A percentile compares a stretch with the other conserved stretches of the same genome.
Evolutionary conservation across 805 yeast genomes (phyloP).

Genomic region (Vanderwaltozyma verrucispora): DNA sequence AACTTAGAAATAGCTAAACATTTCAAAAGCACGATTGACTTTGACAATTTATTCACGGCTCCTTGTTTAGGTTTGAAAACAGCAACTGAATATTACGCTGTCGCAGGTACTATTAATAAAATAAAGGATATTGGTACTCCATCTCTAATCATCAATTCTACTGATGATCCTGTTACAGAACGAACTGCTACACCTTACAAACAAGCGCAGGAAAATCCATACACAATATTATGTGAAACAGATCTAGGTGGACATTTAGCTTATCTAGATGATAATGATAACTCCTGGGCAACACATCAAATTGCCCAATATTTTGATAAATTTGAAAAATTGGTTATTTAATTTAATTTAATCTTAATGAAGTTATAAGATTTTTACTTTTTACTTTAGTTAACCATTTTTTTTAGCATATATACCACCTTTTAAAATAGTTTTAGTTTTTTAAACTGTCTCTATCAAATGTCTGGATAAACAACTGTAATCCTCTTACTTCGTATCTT

Average conservation of each 20-base stretch:
- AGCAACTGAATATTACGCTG: slow-evolving; percentile 53
- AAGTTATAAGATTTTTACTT: too few species aligned
- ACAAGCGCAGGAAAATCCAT: slow-evolving; percentile 48
- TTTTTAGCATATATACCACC: too few species aligned
- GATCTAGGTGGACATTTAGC: slow-evolving; percentile 68
- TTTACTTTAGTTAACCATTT: too few species aligned
- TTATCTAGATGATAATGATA: slow-evolving; percentile 33
- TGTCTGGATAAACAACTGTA: too few species aligned
- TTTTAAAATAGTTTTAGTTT: too few species aligned
- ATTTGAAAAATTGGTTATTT: slow-evolving; percentile 28
- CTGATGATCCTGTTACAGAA: slow-evolving; percentile 56
- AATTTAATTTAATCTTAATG: not conserved
- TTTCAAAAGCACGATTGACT: slow-evolving; percentile 38
- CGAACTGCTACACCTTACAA: slow-evolving; percentile 38
- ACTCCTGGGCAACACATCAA: slow-evolving; percentile 39
- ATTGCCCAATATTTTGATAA: slow-evolving; percentile 32
- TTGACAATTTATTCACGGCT: slow-evolving; percentile 54
- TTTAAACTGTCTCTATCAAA: too few species aligned
- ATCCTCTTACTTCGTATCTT: too few species aligned
- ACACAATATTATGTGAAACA: slow-evolving; percentile 44
- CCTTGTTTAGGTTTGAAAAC: slow-evolving; percentile 52
- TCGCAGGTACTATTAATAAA: slow-evolving; percentile 51
- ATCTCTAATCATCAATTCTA: slow-evolving; percentile 44
- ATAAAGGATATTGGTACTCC: slow-evolving; percentile 52
- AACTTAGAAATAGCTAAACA: slow-evolving; percentile 29